Base-by-base conservation (phyloP, 2,329 filamentous ascomycete species). In the Aspergillus sp. region DNA sequence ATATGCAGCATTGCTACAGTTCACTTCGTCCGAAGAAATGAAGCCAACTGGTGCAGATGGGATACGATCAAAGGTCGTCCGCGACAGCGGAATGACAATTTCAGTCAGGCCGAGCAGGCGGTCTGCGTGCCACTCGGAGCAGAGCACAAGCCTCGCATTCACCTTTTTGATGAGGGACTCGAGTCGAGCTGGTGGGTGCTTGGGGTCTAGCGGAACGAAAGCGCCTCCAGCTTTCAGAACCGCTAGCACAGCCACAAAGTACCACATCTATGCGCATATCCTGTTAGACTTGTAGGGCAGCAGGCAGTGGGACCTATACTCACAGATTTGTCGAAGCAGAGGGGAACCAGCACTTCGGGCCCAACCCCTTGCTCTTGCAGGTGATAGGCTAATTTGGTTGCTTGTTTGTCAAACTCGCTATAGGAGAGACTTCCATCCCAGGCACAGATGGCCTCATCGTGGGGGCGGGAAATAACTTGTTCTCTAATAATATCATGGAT, bases 251-350 rank as follows among this genome's bases (percentile, higher is more conserved):
- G 74, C 74, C 35, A 78, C 72, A 19, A 72, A 63, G 55, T 75
- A 72, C 75, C 75, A 78, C 70, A 74, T 75, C 73, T 73, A 37
- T 9, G n/a, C 7, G 45, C 33, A 11, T 9, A 4, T 27, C 14
- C 45, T 11, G 35, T 48, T 48, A 31, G 27, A 11, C 27, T 4
- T 31, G 27, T 3, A 31, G 27, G 9, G 8, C 27, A 9, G 27
- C 9, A 31, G 27, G 27, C 9, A 31, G 9, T 31, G 9, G 27
- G 27, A 15, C 5, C 2, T 23, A 12, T 23, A 69, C 71, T 64
- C 49, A 74, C 72, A 35, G 75, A 77, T 66, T 78, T 78, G 43
- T 77, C 71, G 48, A 78, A 77, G 57, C 73, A 76, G 12, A 77
- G 59, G 6, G 70, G 71, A 23, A 77, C 71, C 19, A 69, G 63